Evolutionary conservation across 2,329 filamentous ascomycete genomes (phyloP).

Genomic region (Plectosphaerella cucumerina): DNA sequence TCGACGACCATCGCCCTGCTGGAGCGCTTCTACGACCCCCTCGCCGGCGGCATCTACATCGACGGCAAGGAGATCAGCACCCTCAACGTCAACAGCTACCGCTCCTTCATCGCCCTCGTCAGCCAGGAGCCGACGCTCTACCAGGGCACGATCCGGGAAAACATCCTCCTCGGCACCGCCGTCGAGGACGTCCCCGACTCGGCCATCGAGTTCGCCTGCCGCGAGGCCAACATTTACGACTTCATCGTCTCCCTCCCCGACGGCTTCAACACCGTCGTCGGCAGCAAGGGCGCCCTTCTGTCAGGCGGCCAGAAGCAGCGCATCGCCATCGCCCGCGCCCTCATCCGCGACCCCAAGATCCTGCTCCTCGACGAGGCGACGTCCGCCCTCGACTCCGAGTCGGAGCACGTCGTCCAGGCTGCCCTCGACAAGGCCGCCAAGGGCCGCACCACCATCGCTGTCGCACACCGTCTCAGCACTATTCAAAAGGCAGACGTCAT

Average conservation of each 20-base stretch:
- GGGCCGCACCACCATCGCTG: slow-evolving; percentile 86
- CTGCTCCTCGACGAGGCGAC: slow-evolving; percentile 81
- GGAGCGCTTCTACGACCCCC: slow-evolving; percentile 91
- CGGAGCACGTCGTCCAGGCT: slow-evolving; percentile 75
- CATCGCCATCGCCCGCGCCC: slow-evolving; percentile 84
- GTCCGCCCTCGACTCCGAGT: slow-evolving; percentile 70
- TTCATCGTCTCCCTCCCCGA: slow-evolving; percentile 85
- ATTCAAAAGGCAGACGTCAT: slow-evolving; percentile 95
- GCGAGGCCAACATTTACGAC: slow-evolving; percentile 88
- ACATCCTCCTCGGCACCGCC: slow-evolving; percentile 76
- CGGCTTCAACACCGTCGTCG: slow-evolving; percentile 80
- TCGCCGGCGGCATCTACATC: slow-evolving; percentile 73
- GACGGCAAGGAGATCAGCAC: slow-evolving; percentile 78
- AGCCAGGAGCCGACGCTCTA: slow-evolving; percentile 94
- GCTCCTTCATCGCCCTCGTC: slow-evolving; percentile 78
- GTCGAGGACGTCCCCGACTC: slow-evolving; percentile 66
- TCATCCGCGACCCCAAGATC: slow-evolving; percentile 87
- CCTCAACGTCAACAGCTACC: slow-evolving; percentile 83
- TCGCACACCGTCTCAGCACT: slow-evolving; percentile 86
- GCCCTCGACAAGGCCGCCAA: slow-evolving; percentile 78
- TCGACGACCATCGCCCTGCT: slow-evolving; percentile 87
- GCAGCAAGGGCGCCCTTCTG: slow-evolving; percentile 79
- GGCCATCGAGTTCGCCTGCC: slow-evolving; percentile 72
- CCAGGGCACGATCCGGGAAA: slow-evolving; percentile 86
- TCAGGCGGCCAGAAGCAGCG: slow-evolving; percentile 94